Conservation (phyloP, 2,329 filamentous ascomycete genomes). For the Chrysoporthe cubensis region DNA sequence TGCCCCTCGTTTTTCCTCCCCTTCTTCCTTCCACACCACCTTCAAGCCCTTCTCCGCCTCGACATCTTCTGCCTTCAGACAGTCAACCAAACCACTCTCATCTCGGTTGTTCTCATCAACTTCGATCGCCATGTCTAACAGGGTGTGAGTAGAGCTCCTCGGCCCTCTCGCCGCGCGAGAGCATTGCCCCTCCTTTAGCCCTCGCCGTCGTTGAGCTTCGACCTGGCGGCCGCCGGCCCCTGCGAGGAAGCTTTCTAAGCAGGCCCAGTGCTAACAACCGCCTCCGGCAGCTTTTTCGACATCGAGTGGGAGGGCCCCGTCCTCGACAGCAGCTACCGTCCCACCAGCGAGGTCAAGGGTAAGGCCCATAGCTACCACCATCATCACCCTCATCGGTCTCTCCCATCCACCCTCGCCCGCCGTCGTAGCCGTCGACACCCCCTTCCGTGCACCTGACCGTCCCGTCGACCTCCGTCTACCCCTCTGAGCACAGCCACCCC, state of each 20-base stretch:
- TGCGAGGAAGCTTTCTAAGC: slow-evolving; percentile 21
- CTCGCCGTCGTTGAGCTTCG: slow-evolving; percentile 12
- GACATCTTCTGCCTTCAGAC: slow-evolving; percentile 43
- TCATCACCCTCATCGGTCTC: neutral
- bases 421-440: neutral
- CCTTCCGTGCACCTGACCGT: neutral
- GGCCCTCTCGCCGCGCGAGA: neutral
- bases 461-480: neutral
- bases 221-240: slow-evolving; percentile 1
- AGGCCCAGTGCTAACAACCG: slow-evolving; percentile 19
- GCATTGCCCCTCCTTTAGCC: neutral
- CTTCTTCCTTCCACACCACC: slow-evolving; percentile 37
- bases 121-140: slow-evolving; percentile 67
- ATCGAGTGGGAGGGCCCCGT: slow-evolving; percentile 73
- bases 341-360: slow-evolving; percentile 63
- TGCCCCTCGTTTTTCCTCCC: slow-evolving; percentile 41
- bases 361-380: slow-evolving; percentile 41
- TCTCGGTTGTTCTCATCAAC: slow-evolving; percentile 41
- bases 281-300: slow-evolving; percentile 66
- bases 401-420: neutral
- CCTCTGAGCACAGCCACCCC: slow-evolving; percentile 6
- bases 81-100: slow-evolving; percentile 40
- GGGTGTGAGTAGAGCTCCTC: slow-evolving; percentile 60
- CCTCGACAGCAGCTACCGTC: slow-evolving; percentile 61
- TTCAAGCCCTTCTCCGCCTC: slow-evolving; percentile 33